Evolutionary conservation across 1,284 basidiomycete genomes (phyloP), one percentile per base, ranked within the genome.

Genomic region (Heterobasidion occidentale): DNA sequence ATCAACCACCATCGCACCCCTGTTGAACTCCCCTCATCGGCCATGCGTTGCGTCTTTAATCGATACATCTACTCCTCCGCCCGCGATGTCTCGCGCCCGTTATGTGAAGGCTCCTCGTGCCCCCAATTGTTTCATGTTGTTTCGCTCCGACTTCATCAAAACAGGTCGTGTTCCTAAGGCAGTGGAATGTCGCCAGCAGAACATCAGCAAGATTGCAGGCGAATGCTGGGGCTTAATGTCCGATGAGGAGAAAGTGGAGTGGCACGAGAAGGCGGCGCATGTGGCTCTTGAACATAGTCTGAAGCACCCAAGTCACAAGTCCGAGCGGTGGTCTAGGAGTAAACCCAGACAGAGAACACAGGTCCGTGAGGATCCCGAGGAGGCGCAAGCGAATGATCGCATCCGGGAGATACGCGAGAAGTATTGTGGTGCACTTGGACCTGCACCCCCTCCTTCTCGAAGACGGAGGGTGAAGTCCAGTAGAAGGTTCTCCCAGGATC

Each of bases 51-150:
- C 27, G 6, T 27, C 27, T 27, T 27, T 27, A 4, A 4, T 27
- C 6, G 5, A 27, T 27, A 4, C 1, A 27, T 27, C 27, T 27
- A 4, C 4, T 27, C 5, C 27, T 27, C 27, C 4, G 27, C 27
- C 27, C 27, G 27, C 27, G 6, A 27, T 27, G 4, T 27, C 27
- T 27, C 27, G 27, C 27, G 27, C 27, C 27, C 27, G 6, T 27
- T 27, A 3, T 27, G 27, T 4, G 6, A 27, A 27, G 27, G 27
- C 88, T 59, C 83, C 86, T 54, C 80, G 90, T n/a, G 86, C 89
- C 1, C 78, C 86, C 17, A 92, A 93, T 66, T 86, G 90, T 7
- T 93, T 92, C 70, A 88, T 92, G 68, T 75, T 94, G 56, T 94
- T 84, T 69, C 83, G 91, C 51, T 88, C 88, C 14, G 79, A 88